phyloP scores from a whole-genome alignment of 2,329 filamentous ascomycete genomes.

The Epichloe sp. region DNA sequence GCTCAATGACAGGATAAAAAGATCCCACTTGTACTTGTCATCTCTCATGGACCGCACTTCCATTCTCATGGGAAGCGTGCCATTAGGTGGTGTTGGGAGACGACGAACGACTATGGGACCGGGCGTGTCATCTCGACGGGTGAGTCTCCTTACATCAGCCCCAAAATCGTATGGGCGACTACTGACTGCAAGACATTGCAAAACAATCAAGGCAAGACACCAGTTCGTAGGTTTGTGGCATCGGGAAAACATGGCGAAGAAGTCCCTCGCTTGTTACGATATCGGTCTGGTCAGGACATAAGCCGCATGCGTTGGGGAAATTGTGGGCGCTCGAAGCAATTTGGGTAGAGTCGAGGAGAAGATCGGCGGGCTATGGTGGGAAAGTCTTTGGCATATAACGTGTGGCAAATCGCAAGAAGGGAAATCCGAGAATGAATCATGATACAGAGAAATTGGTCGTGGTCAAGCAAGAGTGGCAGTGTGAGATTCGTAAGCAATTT shows the following conservation, averaged over 20 bases:
- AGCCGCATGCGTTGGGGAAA: background rate
- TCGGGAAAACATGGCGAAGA: slow-evolving; percentile 3
- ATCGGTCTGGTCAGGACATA: background rate
- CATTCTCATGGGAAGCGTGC: slow-evolving; percentile 34
- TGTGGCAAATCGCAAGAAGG: background rate
- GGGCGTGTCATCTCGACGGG: slow-evolving; percentile 26
- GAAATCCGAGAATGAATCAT: background rate
- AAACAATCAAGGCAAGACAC: background rate
- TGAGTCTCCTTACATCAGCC: slow-evolving; percentile 26
- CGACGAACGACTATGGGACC: slow-evolving; percentile 29
- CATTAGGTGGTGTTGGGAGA: slow-evolving; percentile 25
- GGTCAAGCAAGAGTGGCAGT: background rate
- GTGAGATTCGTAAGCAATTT: background rate
- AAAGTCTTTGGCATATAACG: background rate
- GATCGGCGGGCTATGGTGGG: background rate
- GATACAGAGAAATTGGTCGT: background rate
- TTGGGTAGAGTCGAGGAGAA: background rate
- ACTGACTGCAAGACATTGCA: slow-evolving; percentile 5
- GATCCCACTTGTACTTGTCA: slow-evolving; percentile 55
- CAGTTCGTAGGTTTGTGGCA: background rate
- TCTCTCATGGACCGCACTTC: slow-evolving; percentile 56
- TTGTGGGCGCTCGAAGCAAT: no score
- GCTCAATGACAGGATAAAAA: slow-evolving; percentile 63
- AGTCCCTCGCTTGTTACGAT: background rate
- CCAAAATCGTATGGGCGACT: slow-evolving; percentile 36